Evolutionary conservation across 345 rosid genomes (phyloP).

Genomic region (Noccaea bulbosa): DNA sequence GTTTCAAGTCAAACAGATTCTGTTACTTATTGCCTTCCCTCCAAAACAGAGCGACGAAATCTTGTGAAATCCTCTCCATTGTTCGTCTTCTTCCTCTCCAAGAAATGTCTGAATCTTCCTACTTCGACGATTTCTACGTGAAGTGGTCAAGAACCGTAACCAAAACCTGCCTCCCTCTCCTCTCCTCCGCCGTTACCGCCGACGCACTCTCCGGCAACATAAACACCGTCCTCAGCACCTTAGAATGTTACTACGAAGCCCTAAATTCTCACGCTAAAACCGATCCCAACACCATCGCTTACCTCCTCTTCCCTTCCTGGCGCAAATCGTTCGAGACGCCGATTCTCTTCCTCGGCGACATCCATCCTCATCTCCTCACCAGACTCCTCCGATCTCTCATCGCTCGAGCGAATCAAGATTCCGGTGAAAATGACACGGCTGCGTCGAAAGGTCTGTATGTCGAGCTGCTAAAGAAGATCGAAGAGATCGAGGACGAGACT

Average conservation of each 20-base stretch:
- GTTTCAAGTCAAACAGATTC: background rate
- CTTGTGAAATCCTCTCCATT: background rate
- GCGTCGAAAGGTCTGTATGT: constrained; percentile 33
- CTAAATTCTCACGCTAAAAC: constrained; percentile 58
- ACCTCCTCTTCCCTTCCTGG: constrained; percentile 75
- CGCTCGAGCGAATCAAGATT: constrained; percentile 38
- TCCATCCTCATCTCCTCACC: constrained; percentile 80
- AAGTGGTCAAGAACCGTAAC: constrained; percentile 64
- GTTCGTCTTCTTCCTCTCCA: background rate
- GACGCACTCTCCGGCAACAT: constrained; percentile 53
- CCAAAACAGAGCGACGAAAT: background rate
- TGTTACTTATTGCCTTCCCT: background rate
- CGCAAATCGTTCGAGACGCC: constrained; percentile 68
- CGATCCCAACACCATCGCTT: constrained; percentile 50
- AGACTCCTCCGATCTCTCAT: constrained; percentile 68
- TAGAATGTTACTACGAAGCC: constrained; percentile 67
- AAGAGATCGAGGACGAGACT: too few species aligned
- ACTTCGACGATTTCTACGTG: constrained; percentile 57
- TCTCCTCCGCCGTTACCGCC: constrained; percentile 53
- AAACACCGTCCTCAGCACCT: constrained; percentile 62
- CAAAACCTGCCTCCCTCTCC: constrained; percentile 63
- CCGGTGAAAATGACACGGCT: too few species aligned
- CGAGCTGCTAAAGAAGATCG: too few species aligned
- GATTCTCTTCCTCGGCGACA: constrained; percentile 82
- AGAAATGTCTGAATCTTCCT: background rate